Conservation (phyloP, 345 rosid species). For the Cardamine chenopodiifolia region DNA sequence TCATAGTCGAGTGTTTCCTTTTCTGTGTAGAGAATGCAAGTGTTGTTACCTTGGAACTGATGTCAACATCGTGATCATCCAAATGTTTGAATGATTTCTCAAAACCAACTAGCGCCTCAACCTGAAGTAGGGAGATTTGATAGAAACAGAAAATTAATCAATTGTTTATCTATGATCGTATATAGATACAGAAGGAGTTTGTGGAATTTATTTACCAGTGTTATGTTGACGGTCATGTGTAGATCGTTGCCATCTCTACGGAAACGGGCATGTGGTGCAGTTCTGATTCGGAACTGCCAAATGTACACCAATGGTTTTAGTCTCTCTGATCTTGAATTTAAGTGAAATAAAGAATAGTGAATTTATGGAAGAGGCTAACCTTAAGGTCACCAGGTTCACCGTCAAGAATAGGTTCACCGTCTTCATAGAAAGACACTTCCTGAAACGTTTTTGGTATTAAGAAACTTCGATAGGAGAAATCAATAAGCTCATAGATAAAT, state of each 20-base stretch:
- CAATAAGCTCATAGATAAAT: background rate
- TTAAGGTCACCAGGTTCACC: slow-evolving; percentile 98
- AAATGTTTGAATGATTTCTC: slow-evolving; percentile 91
- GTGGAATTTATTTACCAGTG: slow-evolving; percentile 57
- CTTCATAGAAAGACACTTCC: slow-evolving; percentile 97
- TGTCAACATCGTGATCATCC: slow-evolving; percentile 92
- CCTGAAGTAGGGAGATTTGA: slow-evolving; percentile 45
- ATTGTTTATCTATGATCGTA: slow-evolving; percentile 6
- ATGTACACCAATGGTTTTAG: background rate
- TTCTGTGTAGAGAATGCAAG: background rate
- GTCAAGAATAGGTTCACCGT: slow-evolving; percentile 91
- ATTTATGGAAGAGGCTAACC: slow-evolving; percentile 50
- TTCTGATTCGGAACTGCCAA: slow-evolving; percentile 81
- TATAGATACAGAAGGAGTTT: background rate
- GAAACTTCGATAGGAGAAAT: background rate
- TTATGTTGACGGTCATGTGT: slow-evolving; percentile 80
- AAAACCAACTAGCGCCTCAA: slow-evolving; percentile 97
- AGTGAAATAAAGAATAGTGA: background rate
- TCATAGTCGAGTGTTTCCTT: background rate
- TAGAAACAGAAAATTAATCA: background rate
- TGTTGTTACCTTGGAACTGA: slow-evolving; percentile 70
- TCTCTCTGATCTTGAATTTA: background rate
- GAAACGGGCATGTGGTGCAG: slow-evolving; percentile 81
- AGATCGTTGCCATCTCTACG: slow-evolving; percentile 89
- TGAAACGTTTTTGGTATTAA: slow-evolving; percentile 34